Evolutionary conservation across 169 alveolate species (phyloP), one percentile per base, ranked within the genome.

Genomic region (Plasmodium gonderi): DNA sequence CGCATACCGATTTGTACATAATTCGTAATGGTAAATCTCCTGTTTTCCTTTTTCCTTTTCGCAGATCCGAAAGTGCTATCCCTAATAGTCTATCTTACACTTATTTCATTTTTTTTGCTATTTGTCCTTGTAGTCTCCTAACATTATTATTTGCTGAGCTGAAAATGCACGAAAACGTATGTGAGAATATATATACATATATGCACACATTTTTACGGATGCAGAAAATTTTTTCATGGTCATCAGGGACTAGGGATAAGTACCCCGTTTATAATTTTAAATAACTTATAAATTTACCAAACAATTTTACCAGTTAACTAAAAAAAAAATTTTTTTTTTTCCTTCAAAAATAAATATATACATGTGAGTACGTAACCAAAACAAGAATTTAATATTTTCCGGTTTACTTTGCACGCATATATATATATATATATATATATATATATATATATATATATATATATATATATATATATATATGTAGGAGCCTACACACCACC

Each of bases 41-140:
- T 77, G 8, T 47, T 75, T 64, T 77, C 68, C 47, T 26, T 54
- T 77, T 72, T 69, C 80, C 29, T 38, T 42, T 26, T 64, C 11
- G 68, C 60, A 67, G 90, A 77, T 90, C 72, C 90, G 26, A 77
- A 77, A 44, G 31, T 65, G 31, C 38, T 77, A 45, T 77, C 94
- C 20, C 42, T 90, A 44, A 77, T 90, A 65, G 60, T 90, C 51
- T 90, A 77, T 64, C 78, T 90, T 14, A 20, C 81, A 38, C 33
- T 42, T 12, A 90, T 77, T 17, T 29, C 82, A 64, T 64, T 79
- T 65, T 74, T 77, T 79, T 60, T 90, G 74, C 14, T 78, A 40
- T 26, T 67, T 33, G 90, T 90, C 45, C 82, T 90, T 40, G 69
- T 67, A 40, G 81, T 90, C 36, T 44, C 82, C 17, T 77, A 49